Evolutionary conservation across 164 flowering plant genomes (phyloP).

Genomic region (Akebia trifoliata): DNA sequence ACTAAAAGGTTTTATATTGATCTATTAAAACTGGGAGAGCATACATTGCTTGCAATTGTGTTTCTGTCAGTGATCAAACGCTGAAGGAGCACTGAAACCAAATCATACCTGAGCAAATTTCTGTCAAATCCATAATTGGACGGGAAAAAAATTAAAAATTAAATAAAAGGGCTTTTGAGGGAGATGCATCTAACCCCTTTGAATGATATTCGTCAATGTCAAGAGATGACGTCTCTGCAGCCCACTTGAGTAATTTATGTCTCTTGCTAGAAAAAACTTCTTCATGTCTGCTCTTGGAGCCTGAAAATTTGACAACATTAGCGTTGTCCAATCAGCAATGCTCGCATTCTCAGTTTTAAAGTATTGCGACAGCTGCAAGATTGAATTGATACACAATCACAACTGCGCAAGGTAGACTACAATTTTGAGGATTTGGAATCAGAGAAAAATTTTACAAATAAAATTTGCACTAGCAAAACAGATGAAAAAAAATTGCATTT

Average conservation of each 20-base stretch:
- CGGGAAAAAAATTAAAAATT: constrained; percentile 5
- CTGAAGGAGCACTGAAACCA: constrained; percentile 46
- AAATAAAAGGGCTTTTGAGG: neutral
- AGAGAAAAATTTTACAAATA: too few species aligned
- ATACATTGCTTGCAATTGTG: constrained; percentile 30
- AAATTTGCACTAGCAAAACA: too few species aligned
- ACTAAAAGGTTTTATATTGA: neutral
- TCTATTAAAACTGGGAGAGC: constrained; percentile 14
- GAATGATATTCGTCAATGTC: constrained; percentile 27
- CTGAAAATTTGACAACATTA: constrained; percentile 21
- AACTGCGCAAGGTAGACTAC: neutral
- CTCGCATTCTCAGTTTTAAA: neutral
- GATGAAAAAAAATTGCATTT: too few species aligned
- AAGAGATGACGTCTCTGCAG: constrained; percentile 26
- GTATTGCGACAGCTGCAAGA: neutral
- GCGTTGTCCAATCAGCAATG: neutral
- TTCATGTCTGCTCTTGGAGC: constrained; percentile 15
- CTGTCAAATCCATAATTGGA: constrained; percentile 13
- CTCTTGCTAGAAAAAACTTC: constrained; percentile 46
- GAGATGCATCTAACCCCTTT: constrained; percentile 40
- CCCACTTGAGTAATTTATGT: constrained; percentile 42
- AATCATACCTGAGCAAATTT: constrained; percentile 42
- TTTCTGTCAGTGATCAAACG: constrained; percentile 42
- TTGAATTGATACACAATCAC: neutral
- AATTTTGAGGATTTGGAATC: too few species aligned